These are phyloP conservation scores for Mucor saturninus DNA, from an alignment of 371 early-diverging fungal species.

Conservation along the genomic window DNA sequence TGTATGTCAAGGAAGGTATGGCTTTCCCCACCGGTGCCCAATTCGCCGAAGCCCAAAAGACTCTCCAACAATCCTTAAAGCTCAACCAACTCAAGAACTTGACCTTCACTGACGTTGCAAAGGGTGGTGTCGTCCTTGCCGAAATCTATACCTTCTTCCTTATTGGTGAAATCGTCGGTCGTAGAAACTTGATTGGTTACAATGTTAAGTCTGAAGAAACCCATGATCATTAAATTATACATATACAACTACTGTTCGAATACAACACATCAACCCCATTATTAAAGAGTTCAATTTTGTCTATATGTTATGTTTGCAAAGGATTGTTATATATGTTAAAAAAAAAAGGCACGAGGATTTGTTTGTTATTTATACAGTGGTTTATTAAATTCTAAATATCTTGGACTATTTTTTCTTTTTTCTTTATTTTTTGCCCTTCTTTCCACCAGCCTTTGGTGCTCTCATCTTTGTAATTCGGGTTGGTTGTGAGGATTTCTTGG, in stretches of 20 bases:
- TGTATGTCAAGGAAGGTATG: conserved; percentile 73
- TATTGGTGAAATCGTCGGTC: conserved; percentile 75
- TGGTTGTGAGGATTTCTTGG: conserved; percentile 62
- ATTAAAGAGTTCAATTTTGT: too few species aligned
- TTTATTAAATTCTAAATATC: background rate
- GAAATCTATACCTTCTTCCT: conserved; percentile 76
- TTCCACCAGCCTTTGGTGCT: conserved; percentile 17
- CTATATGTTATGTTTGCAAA: background rate
- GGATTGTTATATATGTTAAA: background rate
- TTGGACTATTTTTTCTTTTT: background rate
- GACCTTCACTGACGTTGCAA: conserved; percentile 46
- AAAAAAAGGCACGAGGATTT: background rate
- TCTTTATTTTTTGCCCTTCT: conserved; percentile 28
- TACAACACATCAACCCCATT: background rate
- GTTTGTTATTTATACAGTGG: background rate
- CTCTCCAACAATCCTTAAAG: conserved; percentile 54
- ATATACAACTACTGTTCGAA: conserved; percentile 8
- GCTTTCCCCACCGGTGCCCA: conserved; percentile 65
- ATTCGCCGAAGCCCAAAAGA: conserved; percentile 59
- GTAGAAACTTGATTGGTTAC: conserved; percentile 75
- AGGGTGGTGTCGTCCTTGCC: conserved; percentile 67
- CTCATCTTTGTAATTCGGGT: conserved; percentile 23
- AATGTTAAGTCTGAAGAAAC: conserved; percentile 61
- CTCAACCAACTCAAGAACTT: conserved; percentile 59
- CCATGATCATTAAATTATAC: conserved; percentile 29